phyloP scores from a whole-genome alignment of 441 rosid species.

The Flueggea neowawraea region DNA sequence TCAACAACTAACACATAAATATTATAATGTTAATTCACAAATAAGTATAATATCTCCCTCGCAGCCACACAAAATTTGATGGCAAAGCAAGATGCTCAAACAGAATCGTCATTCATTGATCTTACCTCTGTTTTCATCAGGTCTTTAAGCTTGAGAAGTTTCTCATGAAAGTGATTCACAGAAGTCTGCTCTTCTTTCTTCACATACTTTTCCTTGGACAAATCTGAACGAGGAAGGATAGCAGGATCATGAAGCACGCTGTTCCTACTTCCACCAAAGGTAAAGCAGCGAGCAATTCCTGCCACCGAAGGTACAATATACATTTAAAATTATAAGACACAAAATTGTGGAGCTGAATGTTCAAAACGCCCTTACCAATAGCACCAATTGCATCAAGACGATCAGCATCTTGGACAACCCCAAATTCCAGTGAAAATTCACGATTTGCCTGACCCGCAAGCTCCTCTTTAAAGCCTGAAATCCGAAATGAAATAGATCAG shows the following conservation, averaged over 20 bases:
- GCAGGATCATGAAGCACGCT: conserved; percentile 74
- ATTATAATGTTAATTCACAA: too few relatives aligned
- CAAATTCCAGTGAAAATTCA: conserved; percentile 59
- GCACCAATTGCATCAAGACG: conserved; percentile 94
- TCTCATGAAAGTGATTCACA: conserved; percentile 84
- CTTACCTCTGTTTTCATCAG: conserved; percentile 78
- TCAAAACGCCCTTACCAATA: conserved; percentile 39
- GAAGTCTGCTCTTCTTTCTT: conserved; percentile 83
- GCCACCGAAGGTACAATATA: conserved; percentile 4
- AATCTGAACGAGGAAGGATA: conserved; percentile 49
- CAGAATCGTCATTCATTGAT: too few relatives aligned
- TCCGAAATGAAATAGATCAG: neutral
- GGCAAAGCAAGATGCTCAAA: too few relatives aligned
- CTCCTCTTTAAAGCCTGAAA: conserved; percentile 81
- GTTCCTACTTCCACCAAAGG: conserved; percentile 79
- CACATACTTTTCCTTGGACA: conserved; percentile 69
- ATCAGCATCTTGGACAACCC: conserved; percentile 91
- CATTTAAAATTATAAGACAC: neutral
- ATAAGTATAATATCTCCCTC: too few relatives aligned
- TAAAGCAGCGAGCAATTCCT: conserved; percentile 91
- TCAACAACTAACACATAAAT: too few relatives aligned
- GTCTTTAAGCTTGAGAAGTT: conserved; percentile 75
- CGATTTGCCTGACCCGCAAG: conserved; percentile 35
- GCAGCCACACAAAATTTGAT: too few relatives aligned
- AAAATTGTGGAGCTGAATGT: neutral